These are phyloP conservation scores for Lecanicillium sp. DNA, from an alignment of 2,329 filamentous ascomycete genomes.

Conservation along the genomic window DNA sequence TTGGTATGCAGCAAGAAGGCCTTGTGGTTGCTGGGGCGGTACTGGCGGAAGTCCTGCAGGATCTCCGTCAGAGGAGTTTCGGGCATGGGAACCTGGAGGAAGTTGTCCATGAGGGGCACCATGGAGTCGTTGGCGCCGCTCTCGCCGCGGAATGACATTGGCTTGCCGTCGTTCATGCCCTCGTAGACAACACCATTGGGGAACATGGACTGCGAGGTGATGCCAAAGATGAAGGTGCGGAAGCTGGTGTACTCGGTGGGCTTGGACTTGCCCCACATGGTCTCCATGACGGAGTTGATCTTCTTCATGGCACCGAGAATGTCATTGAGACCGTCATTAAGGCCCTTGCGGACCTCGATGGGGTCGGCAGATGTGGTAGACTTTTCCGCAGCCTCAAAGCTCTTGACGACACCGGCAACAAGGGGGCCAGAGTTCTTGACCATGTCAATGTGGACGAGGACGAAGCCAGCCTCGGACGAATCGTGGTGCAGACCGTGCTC, in stretches of 20 bases:
- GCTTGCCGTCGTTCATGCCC: conserved; percentile 62
- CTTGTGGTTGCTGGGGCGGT: conserved; percentile 82
- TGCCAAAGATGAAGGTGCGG: conserved; percentile 95
- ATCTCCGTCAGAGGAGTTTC: conserved; percentile 82
- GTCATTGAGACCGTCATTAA: conserved; percentile 56
- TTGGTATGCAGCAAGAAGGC: conserved; percentile 71
- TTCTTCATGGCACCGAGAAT: conserved; percentile 52
- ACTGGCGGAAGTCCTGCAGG: conserved; percentile 78
- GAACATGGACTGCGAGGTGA: conserved; percentile 90
- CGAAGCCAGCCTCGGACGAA: conserved; percentile 89
- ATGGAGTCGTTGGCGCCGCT: conserved; percentile 93
- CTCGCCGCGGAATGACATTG: conserved; percentile 80
- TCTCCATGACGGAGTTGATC: conserved; percentile 76
- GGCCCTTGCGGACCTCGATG: conserved; percentile 36
- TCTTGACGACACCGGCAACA: conserved; percentile 61
- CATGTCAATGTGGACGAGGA: conserved; percentile 95
- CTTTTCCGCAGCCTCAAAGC: conserved; percentile 45
- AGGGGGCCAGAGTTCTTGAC: conserved; percentile 76
- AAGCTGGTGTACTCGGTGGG: conserved; percentile 80
- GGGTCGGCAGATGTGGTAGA: conserved; percentile 18
- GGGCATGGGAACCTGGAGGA: conserved; percentile 82
- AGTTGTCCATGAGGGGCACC: conserved; percentile 81
- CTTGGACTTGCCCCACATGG: conserved; percentile 85
- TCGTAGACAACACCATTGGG: conserved; percentile 86
- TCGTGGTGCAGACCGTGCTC: conserved; percentile 79